phyloP scores from a whole-genome alignment of 805 yeast genomes.

The Starmerella bacillaris region DNA sequence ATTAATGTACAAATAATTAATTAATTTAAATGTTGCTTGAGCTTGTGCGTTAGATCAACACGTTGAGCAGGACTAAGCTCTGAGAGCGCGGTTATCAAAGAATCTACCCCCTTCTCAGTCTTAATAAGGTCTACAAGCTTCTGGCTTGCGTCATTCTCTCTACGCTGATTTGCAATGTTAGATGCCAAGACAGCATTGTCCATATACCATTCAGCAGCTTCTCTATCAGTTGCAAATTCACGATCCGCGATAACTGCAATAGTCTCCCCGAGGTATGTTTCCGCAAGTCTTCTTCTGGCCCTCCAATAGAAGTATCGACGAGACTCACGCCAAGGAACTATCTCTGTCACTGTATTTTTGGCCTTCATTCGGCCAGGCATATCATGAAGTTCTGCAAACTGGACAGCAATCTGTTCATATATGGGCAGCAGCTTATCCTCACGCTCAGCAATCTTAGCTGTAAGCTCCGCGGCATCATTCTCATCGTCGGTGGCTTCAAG shows the following conservation, averaged over 20 bases:
- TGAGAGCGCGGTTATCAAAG: too few relatives aligned
- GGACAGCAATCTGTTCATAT: slow-evolving; percentile 80
- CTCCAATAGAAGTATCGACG: slow-evolving; percentile 99
- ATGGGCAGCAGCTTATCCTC: slow-evolving; percentile 69
- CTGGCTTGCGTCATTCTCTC: not conserved
- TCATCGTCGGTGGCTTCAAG: slow-evolving; percentile 32
- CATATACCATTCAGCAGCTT: slow-evolving; percentile 58
- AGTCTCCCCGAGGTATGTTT: slow-evolving; percentile 47
- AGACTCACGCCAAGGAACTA: slow-evolving; percentile 67
- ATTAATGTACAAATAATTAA: too few relatives aligned
- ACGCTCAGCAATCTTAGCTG: slow-evolving; percentile 54
- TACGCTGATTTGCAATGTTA: not conserved
- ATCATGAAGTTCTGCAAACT: slow-evolving; percentile 95
- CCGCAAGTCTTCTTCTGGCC: slow-evolving; percentile 84
- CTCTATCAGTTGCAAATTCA: slow-evolving; percentile 50
- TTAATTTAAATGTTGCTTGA: too few relatives aligned
- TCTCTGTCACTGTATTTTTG: slow-evolving; percentile 75
- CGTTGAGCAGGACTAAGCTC: too few relatives aligned
- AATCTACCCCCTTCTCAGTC: slow-evolving; percentile 1
- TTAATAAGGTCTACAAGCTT: not conserved
- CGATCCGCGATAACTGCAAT: slow-evolving; percentile 20
- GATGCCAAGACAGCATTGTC: slow-evolving; percentile 53
- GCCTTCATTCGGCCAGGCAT: slow-evolving; percentile 95
- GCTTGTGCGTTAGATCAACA: too few relatives aligned
- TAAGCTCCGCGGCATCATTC: slow-evolving; percentile 48